Evolutionary conservation across 164 flowering plant species (phyloP).

Genomic region (Warburgia ugandensis): DNA sequence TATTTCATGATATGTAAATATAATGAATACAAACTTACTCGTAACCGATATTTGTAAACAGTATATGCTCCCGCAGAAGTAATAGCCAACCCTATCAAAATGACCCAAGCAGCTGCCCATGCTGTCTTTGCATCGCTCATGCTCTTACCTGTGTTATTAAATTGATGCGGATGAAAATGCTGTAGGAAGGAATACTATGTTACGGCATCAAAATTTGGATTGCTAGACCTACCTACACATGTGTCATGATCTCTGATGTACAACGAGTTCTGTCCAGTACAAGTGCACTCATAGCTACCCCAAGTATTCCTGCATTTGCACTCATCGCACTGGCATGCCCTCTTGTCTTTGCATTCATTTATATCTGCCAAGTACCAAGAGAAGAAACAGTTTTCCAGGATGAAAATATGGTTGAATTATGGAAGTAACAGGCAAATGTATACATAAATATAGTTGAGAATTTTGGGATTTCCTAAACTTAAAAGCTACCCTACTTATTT

Average conservation of each 20-base stretch:
- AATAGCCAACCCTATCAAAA: slow-evolving; percentile 55
- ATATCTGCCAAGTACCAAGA: slow-evolving; percentile 39
- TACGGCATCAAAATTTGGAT: too few species aligned
- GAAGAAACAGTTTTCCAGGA: too few species aligned
- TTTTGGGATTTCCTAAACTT: too few species aligned
- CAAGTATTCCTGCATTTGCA: slow-evolving; percentile 82
- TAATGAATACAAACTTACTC: slow-evolving; percentile 49
- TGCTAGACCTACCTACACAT: slow-evolving; percentile 64
- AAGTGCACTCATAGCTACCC: slow-evolving; percentile 81
- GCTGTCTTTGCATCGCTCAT: slow-evolving; percentile 45
- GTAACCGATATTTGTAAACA: slow-evolving; percentile 77
- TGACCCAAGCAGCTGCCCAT: slow-evolving; percentile 84
- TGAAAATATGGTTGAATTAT: too few species aligned
- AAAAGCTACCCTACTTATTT: too few species aligned
- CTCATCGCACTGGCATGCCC: slow-evolving; percentile 79
- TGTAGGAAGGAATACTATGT: too few species aligned
- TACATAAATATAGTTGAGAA: too few species aligned
- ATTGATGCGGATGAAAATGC: too few species aligned
- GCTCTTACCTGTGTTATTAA: slow-evolving; percentile 47
- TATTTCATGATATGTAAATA: too few species aligned
- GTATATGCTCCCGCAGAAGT: slow-evolving; percentile 77
- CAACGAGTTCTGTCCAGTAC: slow-evolving; percentile 67
- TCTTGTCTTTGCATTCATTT: slow-evolving; percentile 85
- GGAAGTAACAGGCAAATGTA: too few species aligned
- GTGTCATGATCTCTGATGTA: slow-evolving; percentile 86